Evolutionary conservation across 106 monocot genomes (phyloP), one percentile per base, ranked within the genome.

Genomic region (Iris macrosiphon): DNA sequence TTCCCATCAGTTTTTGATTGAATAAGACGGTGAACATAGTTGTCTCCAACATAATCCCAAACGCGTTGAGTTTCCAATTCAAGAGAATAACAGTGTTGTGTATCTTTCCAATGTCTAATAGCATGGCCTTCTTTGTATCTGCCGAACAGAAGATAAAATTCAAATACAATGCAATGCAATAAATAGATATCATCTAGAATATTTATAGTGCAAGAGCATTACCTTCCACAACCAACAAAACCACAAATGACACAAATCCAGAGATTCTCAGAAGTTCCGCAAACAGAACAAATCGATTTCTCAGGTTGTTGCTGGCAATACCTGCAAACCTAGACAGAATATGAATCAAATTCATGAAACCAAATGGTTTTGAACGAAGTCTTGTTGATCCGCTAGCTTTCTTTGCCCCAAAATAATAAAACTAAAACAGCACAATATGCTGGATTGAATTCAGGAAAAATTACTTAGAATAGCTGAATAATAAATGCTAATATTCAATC

Each of bases 31-130:
- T 98, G 90, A 23, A 98, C 96, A 77, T 98, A 98, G 56, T 98
- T 98, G 60, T 98, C 83, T 14, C 87, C 90, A 41, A 73, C 90
- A 78, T 87, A 98, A 71, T 98, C 87, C 96, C 96, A 98, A 33
- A 98, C 96, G 52, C 77, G 58, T 51, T 83, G 86, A 49, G 90
- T 87, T 64, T 90, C 90, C 45, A 98, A 22, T 43, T 87, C 96
- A 35, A 91, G 75, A 22, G 96, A 90, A 65, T 87, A 98, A 45
- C 96, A 98, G 43, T 98, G 96, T 55, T 98, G 77, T 37, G 96
- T 90, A 56, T 98, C 96, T 65, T 74, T 90, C 96, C 96, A 98
- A 27, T 98, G 96, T 59, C 31, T 66, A 32, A 80, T 75, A 44
- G 96, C 90, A 73, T 98, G 96, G 12, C 90, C 80, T 35, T 82